These are phyloP conservation scores for Wickerhamomyces mucosus DNA, from an alignment of 805 yeast species.

Conservation along the genomic window DNA sequence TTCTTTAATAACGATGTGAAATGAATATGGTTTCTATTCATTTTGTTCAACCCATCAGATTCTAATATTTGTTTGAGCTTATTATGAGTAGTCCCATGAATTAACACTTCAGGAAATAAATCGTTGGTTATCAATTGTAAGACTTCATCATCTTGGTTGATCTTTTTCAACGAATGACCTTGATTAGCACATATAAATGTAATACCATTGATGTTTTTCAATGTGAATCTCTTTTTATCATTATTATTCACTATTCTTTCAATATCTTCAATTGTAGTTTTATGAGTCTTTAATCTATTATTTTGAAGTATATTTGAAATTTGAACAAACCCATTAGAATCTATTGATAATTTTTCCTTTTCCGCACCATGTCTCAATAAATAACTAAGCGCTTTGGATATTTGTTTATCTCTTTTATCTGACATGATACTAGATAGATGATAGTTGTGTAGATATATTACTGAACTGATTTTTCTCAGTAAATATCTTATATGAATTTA, in stretches of 20 bases:
- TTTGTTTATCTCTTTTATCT: constrained; percentile 35
- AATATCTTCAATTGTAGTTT: constrained; percentile 49
- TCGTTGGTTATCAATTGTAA: constrained; percentile 28
- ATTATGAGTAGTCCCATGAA: constrained; percentile 69
- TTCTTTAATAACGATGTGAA: constrained; percentile 54
- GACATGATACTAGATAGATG: constrained; percentile 3
- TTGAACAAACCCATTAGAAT: constrained; percentile 55
- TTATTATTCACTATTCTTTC: constrained; percentile 51
- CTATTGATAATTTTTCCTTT: constrained; percentile 56
- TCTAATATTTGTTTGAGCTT: constrained; percentile 39
- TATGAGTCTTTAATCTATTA: constrained; percentile 46
- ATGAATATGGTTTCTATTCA: constrained; percentile 83
- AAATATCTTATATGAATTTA: too few species aligned
- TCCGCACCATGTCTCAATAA: constrained; percentile 81
- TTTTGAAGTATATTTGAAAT: constrained; percentile 45
- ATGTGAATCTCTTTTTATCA: constrained; percentile 60
- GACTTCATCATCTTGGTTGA: constrained; percentile 28
- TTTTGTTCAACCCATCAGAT: constrained; percentile 49
- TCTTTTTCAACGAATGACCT: constrained; percentile 65
- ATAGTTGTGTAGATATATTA: too few species aligned
- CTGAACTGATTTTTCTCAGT: too few species aligned
- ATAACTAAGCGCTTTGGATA: constrained; percentile 70
- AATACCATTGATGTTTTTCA: constrained; percentile 25
- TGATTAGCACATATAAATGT: constrained; percentile 75
- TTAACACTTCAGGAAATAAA: constrained; percentile 42